Evolutionary conservation across 352 stramenopile genomes (phyloP).

Genomic region (Salisapilia sapeloensis): DNA sequence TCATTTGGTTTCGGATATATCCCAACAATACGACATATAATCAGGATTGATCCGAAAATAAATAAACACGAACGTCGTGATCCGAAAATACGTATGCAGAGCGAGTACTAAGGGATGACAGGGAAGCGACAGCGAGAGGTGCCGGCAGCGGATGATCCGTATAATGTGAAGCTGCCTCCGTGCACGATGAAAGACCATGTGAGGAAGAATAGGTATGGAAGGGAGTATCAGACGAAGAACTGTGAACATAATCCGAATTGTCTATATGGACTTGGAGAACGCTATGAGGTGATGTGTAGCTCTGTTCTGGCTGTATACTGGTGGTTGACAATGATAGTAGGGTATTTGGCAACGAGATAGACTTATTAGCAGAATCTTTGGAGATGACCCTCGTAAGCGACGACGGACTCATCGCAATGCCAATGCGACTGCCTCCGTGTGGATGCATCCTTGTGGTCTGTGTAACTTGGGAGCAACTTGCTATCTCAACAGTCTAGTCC

Average conservation of each 20-base stretch:
- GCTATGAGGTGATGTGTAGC: conserved; percentile 17
- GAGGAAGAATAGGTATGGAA: conserved; percentile 22
- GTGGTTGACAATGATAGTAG: conserved; percentile 5
- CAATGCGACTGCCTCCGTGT: too few relatives aligned
- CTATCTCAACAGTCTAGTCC: conserved; percentile 81
- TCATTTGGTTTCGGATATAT: too few relatives aligned
- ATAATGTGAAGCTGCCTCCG: conserved; percentile 16
- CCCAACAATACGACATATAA: too few relatives aligned
- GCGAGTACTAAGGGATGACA: too few relatives aligned
- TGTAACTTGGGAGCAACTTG: conserved; percentile 78
- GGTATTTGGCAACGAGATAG: conserved; percentile 50
- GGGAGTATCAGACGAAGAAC: conserved; percentile 18
- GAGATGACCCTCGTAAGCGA: conserved; percentile 49
- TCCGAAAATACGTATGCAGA: too few relatives aligned
- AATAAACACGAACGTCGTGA: too few relatives aligned
- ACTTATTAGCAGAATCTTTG: conserved; percentile 31
- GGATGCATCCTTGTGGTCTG: conserved; percentile 30
- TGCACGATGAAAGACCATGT: conserved; percentile 46
- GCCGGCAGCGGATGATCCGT: conserved; percentile 19
- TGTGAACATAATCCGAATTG: conserved; percentile 77
- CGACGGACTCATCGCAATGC: too few relatives aligned
- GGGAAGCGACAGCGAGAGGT: conserved; percentile 42
- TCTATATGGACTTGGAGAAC: conserved; percentile 68
- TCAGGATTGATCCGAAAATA: too few relatives aligned
- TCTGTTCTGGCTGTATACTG: neutral